These are phyloP conservation scores for Fusarium sp. DNA, from an alignment of 2,329 filamentous ascomycete species.

Conservation along the genomic window DNA sequence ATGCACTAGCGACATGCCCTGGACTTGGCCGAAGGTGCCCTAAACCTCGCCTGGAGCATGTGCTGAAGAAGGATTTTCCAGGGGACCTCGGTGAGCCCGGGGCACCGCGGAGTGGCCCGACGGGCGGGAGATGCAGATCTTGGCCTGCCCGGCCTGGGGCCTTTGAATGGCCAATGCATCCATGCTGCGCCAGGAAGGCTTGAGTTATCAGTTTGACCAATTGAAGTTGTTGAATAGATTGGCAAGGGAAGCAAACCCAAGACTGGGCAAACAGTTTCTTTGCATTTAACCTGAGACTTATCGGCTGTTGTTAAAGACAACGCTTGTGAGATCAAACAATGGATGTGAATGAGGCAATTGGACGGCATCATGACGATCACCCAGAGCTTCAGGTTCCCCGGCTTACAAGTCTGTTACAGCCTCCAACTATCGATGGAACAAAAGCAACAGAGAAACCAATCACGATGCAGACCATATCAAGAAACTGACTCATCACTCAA, in stretches of 20 bases:
- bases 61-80: slow-evolving; percentile 15
- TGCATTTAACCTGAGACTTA: not conserved
- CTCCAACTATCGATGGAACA: not conserved
- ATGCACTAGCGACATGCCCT: slow-evolving; percentile 26
- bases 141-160: not conserved
- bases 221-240: slow-evolving; percentile 2
- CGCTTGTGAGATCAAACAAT: not conserved
- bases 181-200: not conserved
- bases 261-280: slow-evolving; percentile 1
- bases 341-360: slow-evolving; percentile 26
- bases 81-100: slow-evolving; percentile 16
- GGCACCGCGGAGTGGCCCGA: not conserved
- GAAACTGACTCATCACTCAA: slow-evolving; percentile 28
- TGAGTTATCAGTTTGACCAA: slow-evolving; percentile 9
- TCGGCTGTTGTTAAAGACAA: not conserved
- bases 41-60: slow-evolving; percentile 5
- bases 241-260: not conserved
- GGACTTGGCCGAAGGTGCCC: not conserved
- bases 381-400: slow-evolving; percentile 10
- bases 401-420: slow-evolving; percentile 4
- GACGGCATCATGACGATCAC: slow-evolving; percentile 18
- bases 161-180: slow-evolving; percentile 18
- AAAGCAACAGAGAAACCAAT: slow-evolving; percentile 21
- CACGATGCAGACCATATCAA: not conserved
- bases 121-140: slow-evolving; percentile 15